Conservation (phyloP, 192 early-diverging fungal species). For the Linderina pennispora region DNA sequence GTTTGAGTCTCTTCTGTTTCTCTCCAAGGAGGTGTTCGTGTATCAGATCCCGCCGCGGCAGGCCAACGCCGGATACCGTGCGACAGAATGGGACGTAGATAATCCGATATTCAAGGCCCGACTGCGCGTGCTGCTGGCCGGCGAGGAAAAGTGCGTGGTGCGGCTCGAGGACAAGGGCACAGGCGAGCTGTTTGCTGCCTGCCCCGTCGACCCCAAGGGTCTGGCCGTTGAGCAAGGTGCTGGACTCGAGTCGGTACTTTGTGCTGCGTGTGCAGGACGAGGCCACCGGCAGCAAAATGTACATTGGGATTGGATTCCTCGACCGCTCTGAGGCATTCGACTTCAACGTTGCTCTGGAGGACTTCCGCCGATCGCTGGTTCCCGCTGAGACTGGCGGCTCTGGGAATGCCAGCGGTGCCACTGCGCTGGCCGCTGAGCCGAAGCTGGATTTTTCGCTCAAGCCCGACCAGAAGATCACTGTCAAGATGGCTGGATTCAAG, state of each 20-base stretch:
- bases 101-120: slow-evolving; percentile 76
- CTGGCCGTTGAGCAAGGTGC: slow-evolving; percentile 70
- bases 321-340: slow-evolving; percentile 82
- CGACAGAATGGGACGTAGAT: slow-evolving; percentile 76
- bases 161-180: slow-evolving; percentile 63
- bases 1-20: not conserved
- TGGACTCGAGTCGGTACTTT: slow-evolving; percentile 84
- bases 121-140: slow-evolving; percentile 61
- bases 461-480: slow-evolving; percentile 50
- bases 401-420: not conserved
- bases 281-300: slow-evolving; percentile 69
- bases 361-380: slow-evolving; percentile 58
- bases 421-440: slow-evolving; percentile 4
- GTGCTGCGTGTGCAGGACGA: slow-evolving; percentile 67
- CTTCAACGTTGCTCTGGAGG: slow-evolving; percentile 85
- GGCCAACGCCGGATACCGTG: slow-evolving; percentile 20
- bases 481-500: slow-evolving; percentile 41
- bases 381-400: not conserved
- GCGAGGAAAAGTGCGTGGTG: slow-evolving; percentile 57
- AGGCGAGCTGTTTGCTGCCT: slow-evolving; percentile 77
- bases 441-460: slow-evolving; percentile 50
- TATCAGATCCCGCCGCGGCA: slow-evolving; percentile 3
- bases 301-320: slow-evolving; percentile 78
- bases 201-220: slow-evolving; percentile 63
- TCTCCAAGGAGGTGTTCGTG: not conserved